Conservation (phyloP, 495 filamentous ascomycete genomes). For the Gamarada debralockiae region DNA sequence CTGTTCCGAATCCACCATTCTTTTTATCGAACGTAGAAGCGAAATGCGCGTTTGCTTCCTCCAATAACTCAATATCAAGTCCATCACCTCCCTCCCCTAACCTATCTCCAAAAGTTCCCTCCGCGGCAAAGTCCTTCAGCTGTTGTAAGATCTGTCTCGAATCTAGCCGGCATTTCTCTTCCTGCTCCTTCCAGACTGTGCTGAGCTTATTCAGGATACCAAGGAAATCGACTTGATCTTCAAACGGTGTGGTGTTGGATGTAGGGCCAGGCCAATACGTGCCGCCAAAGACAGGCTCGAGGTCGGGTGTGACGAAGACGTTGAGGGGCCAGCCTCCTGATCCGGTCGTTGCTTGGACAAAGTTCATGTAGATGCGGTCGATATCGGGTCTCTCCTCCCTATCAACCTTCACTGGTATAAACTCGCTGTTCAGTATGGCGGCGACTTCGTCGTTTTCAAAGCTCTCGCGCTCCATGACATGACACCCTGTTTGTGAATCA, state of each 20-base stretch:
- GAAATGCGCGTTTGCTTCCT: conserved; percentile 84
- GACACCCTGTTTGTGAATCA: conserved; percentile 63
- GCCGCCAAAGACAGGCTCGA: conserved; percentile 92
- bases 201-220: conserved; percentile 79
- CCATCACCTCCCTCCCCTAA: conserved; percentile 51
- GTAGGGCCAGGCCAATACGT: conserved; percentile 92
- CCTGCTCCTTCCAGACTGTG: conserved; percentile 80
- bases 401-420: conserved; percentile 92
- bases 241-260: conserved; percentile 39
- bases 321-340: conserved; percentile 96
- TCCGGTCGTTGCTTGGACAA: conserved; percentile 88
- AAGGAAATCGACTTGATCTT: conserved; percentile 66
- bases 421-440: conserved; percentile 75
- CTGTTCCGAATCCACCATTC: conserved; percentile 74
- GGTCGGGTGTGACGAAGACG: conserved; percentile 88
- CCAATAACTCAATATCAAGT: conserved; percentile 85
- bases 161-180: conserved; percentile 71
- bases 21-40: conserved; percentile 70
- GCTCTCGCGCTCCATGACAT: conserved; percentile 91
- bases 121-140: conserved; percentile 79
- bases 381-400: conserved; percentile 93
- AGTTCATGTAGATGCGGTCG: conserved; percentile 98
- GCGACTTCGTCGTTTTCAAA: conserved; percentile 83
- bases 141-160: conserved; percentile 79
- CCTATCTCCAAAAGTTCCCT: conserved; percentile 64